phyloP scores from a whole-genome alignment of 2,329 filamentous ascomycete genomes.

The Fusarium beomiforme region DNA sequence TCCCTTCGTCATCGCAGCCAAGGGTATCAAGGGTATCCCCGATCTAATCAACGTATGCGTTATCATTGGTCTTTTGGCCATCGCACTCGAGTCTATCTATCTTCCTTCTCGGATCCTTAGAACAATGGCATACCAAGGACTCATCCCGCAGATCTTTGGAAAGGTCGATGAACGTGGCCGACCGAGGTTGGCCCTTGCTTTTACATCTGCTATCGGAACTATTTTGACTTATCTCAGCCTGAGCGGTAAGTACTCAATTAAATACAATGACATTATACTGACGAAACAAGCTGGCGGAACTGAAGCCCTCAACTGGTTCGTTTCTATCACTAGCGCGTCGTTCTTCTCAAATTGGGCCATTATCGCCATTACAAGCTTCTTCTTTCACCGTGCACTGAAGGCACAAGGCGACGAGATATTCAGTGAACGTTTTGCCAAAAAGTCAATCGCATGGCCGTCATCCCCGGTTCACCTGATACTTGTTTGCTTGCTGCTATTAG shows the following conservation, averaged over 20 bases:
- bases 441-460: constrained; percentile 12
- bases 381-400: constrained; percentile 24
- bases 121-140: constrained; percentile 25
- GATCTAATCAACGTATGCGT: constrained; percentile 36
- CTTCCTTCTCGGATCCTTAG: constrained; percentile 26
- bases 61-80: constrained; percentile 32
- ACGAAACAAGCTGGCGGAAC: constrained; percentile 4
- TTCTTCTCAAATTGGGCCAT: constrained; percentile 36
- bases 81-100: constrained; percentile 22
- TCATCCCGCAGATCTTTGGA: constrained; percentile 10
- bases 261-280: fast-evolving
- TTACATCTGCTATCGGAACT: neutral
- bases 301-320: constrained; percentile 25
- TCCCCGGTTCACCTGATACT: constrained; percentile 18
- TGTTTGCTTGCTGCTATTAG: constrained; percentile 14
- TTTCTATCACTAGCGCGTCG: constrained; percentile 31
- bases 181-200: constrained; percentile 14
- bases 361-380: constrained; percentile 26
- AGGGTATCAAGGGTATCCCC: constrained; percentile 25
- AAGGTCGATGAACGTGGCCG: constrained; percentile 17
- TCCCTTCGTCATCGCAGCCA: constrained; percentile 28
- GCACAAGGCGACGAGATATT: constrained; percentile 27
- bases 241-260: neutral
- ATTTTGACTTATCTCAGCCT: constrained; percentile 27
- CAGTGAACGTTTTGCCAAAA: constrained; percentile 21